phyloP scores from a whole-genome alignment of 805 yeast genomes.

The Ogataea trehaloabstinens region DNA sequence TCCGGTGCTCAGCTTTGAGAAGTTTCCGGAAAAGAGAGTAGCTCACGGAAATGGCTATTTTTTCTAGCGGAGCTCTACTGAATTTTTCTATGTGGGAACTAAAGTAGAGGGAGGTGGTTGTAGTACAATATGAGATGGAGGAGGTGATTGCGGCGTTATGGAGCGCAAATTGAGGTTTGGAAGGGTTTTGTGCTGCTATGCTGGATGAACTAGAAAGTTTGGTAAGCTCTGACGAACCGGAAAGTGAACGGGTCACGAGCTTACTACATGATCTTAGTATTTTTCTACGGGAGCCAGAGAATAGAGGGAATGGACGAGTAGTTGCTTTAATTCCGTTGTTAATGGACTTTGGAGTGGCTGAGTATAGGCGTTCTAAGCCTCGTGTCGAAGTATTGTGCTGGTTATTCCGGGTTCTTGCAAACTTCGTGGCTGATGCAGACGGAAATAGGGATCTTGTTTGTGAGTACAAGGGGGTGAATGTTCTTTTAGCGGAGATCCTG shows the following conservation, averaged over 20 bases:
- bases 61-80: too few species aligned
- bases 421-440: constrained; percentile 17
- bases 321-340: constrained; percentile 4
- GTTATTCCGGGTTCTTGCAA: constrained; percentile 10
- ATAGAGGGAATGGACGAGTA: constrained; percentile 2
- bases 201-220: too few species aligned
- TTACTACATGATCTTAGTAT: constrained; percentile 3
- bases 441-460: constrained; percentile 8
- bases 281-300: constrained; percentile 2
- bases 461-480: not conserved
- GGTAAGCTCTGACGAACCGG: not conserved
- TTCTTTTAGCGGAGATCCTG: constrained; percentile 3
- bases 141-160: not conserved
- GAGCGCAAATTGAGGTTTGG: not conserved
- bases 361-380: constrained; percentile 1
- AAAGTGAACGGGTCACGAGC: not conserved
- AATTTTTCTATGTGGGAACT: too few species aligned
- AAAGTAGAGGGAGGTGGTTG: too few species aligned
- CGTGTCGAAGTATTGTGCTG: constrained; percentile 3
- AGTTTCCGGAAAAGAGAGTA: too few species aligned
- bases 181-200: too few species aligned
- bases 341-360: constrained; percentile 1
- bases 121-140: too few species aligned
- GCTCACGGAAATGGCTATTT: too few species aligned
- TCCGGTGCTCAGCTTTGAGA: too few species aligned